These are phyloP conservation scores for Isabelozyma rhagii DNA, from an alignment of 805 yeast species.

Conservation along the genomic window DNA sequence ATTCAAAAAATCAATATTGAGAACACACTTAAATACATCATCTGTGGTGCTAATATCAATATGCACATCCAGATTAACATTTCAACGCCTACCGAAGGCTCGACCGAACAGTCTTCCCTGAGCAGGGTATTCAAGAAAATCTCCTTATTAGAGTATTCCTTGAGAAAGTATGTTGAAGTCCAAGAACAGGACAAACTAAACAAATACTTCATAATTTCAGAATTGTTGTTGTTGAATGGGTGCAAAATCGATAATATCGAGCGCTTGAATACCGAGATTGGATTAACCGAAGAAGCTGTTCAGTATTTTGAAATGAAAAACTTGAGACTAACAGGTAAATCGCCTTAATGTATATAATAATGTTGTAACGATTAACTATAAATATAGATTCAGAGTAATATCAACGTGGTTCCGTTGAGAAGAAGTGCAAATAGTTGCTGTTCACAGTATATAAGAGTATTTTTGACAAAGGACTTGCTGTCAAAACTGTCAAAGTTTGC, in stretches of 20 bases:
- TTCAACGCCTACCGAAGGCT: conserved; percentile 1
- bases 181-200: conserved; percentile 15
- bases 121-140: conserved; percentile 17
- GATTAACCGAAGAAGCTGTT: conserved; percentile 45
- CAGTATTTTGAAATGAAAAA: conserved; percentile 47
- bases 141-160: conserved; percentile 46
- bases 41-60: conserved; percentile 48
- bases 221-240: conserved; percentile 57
- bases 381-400: too few species aligned
- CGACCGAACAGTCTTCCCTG: neutral
- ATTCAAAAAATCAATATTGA: conserved; percentile 48
- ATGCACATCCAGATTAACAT: conserved; percentile 32
- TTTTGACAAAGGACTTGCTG: too few species aligned
- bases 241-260: conserved; percentile 37
- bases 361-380: neutral
- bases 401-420: too few species aligned
- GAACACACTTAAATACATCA: conserved; percentile 41
- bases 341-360: neutral
- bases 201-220: conserved; percentile 47
- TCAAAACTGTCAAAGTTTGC: neutral
- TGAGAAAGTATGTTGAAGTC: conserved; percentile 40
- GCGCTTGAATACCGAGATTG: conserved; percentile 26
- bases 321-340: conserved; percentile 7
- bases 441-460: too few species aligned
- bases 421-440: too few species aligned